These are phyloP conservation scores for Aulographum hederae DNA, from an alignment of 2,329 filamentous ascomycete species.

Conservation along the genomic window DNA sequence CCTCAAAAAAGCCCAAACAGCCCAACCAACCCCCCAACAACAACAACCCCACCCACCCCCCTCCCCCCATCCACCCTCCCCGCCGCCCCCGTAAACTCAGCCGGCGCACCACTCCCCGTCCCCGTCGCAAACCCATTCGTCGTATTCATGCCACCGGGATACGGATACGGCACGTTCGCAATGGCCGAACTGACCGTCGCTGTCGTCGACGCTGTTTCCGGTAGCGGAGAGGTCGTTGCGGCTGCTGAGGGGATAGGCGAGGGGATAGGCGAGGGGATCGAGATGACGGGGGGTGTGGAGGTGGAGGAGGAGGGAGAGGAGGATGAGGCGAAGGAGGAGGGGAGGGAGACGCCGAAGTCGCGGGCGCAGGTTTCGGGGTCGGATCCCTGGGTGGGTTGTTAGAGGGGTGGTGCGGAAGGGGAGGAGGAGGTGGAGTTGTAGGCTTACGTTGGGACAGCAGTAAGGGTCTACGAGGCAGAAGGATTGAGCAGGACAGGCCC, in stretches of 20 bases:
- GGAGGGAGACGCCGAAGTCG: conserved; percentile 1
- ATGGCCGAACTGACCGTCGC: background rate
- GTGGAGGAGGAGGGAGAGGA: background rate
- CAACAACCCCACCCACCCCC: background rate
- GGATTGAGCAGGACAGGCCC: conserved; percentile 5
- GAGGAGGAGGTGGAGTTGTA: background rate
- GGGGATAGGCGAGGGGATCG: background rate
- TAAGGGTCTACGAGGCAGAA: conserved; percentile 2
- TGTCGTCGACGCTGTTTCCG: background rate
- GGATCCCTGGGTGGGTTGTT: conserved; percentile 2
- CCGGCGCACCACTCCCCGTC: background rate
- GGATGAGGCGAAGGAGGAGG: conserved; percentile 1
- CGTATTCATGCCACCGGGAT: background rate
- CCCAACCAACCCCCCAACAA: background rate
- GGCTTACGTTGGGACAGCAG: conserved; percentile 5
- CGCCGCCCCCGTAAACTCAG: background rate
- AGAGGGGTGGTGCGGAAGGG: background rate
- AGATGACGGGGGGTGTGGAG: background rate
- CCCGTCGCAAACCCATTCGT: background rate
- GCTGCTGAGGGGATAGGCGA: background rate
- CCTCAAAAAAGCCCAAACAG: no score
- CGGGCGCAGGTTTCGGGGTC: conserved; percentile 5
- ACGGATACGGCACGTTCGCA: background rate
- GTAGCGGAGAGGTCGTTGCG: background rate
- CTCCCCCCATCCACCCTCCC: background rate